Evolutionary conservation across 257 asterid species (phyloP).

Genomic region (Thymus quinquecostatus): DNA sequence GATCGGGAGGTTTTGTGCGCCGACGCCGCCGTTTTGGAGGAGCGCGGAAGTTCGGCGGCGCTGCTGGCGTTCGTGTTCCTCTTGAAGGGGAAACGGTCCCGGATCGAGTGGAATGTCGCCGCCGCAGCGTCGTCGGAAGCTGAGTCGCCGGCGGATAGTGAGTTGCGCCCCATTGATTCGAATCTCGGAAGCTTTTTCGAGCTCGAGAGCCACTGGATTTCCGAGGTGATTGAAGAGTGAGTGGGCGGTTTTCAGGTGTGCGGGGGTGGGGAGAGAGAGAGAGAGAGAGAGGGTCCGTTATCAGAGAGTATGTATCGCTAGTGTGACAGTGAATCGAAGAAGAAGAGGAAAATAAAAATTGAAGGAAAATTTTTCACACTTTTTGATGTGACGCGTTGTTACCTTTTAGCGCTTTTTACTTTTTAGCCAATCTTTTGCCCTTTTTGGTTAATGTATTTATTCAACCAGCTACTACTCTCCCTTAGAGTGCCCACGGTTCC

Average conservation of each 20-base stretch:
- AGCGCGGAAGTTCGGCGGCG: constrained; percentile 38
- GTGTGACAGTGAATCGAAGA: constrained; percentile 34
- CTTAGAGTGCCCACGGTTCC: too few relatives aligned
- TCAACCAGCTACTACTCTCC: too few relatives aligned
- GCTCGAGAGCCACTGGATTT: constrained; percentile 23
- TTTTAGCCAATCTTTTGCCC: background rate
- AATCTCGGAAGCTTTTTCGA: constrained; percentile 22
- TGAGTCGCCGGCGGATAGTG: constrained; percentile 45
- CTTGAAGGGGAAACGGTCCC: constrained; percentile 81
- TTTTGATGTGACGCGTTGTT: constrained; percentile 23
- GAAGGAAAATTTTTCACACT: background rate
- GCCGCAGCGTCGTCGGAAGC: constrained; percentile 51
- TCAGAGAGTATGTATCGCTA: constrained; percentile 1
- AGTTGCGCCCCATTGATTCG: constrained; percentile 49
- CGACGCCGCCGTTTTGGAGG: constrained; percentile 45
- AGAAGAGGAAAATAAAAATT: constrained; percentile 3
- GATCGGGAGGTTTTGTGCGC: constrained; percentile 67
- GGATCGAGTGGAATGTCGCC: constrained; percentile 72
- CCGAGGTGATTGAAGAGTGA: constrained; percentile 12
- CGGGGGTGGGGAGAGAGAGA: background rate
- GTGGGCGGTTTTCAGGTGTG: constrained; percentile 15
- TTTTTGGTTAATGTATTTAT: background rate
- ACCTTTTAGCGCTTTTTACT: constrained; percentile 24
- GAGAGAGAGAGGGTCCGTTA: constrained; percentile 29
- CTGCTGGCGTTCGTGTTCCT: constrained; percentile 39